Evolutionary conservation across 2,329 filamentous ascomycete species (phyloP).

Genomic region (Aspergillus floridensis): DNA sequence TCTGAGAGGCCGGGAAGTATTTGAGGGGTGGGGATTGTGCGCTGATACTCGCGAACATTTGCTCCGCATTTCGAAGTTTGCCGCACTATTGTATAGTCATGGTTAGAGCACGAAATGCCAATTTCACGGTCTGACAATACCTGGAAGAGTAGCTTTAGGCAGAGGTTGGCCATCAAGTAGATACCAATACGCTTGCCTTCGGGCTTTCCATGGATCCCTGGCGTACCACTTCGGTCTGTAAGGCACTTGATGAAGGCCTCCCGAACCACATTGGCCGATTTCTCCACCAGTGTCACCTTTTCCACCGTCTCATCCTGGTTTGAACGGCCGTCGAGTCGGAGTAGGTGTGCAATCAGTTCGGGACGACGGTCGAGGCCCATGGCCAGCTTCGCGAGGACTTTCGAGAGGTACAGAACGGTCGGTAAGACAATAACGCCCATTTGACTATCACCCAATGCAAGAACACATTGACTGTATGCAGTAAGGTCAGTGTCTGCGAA

Average conservation of each 20-base stretch:
- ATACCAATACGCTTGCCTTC: constrained; percentile 85
- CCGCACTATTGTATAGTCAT: constrained; percentile 55
- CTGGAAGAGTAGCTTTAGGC: constrained; percentile 81
- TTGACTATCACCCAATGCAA: constrained; percentile 73
- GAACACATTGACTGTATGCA: constrained; percentile 67
- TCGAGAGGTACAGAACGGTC: constrained; percentile 77
- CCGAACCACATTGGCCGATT: constrained; percentile 83
- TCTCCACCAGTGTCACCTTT: constrained; percentile 76
- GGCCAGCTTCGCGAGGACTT: constrained; percentile 75
- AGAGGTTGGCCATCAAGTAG: constrained; percentile 88
- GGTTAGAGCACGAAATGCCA: not conserved
- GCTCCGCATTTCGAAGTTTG: constrained; percentile 78
- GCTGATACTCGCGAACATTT: constrained; percentile 85
- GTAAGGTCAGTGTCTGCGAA: constrained; percentile 2
- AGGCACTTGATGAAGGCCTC: constrained; percentile 89
- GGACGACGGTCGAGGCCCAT: constrained; percentile 80
- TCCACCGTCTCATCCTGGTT: constrained; percentile 63
- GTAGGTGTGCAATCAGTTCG: constrained; percentile 68
- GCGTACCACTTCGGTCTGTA: constrained; percentile 70
- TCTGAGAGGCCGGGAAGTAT: constrained; percentile 79
- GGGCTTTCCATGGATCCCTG: constrained; percentile 60
- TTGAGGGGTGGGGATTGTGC: constrained; percentile 76
- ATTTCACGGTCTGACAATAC: constrained; percentile 42
- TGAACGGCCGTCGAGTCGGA: constrained; percentile 38
- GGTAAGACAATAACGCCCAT: constrained; percentile 80